Base-by-base conservation (phyloP, 169 alveolate species). In the Neospora caninum region DNA sequence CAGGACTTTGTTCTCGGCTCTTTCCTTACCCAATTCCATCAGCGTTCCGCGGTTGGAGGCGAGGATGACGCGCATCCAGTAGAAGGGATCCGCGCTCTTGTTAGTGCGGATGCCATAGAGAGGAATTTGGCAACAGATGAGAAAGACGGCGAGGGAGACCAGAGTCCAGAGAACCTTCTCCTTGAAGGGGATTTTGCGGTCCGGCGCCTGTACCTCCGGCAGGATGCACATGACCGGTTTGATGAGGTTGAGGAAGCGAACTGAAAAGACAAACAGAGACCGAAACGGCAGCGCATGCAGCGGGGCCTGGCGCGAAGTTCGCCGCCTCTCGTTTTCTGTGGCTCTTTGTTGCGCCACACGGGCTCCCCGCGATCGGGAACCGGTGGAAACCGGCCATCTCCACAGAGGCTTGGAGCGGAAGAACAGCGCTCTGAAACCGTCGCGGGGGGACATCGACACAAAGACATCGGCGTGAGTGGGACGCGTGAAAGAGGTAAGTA, bases 1-100 rank as follows among this genome's bases (percentile, higher is more conserved):
- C n/a, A n/a, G n/a, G n/a, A n/a, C n/a, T n/a, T n/a, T n/a, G n/a
- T n/a, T 49, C 58, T 49, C 58, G 4, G 58, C 34, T 64, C 73
- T 16, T 22, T 9, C 25, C 73, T 43, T 58, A 13, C 97, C 97
- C 70, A 99, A 98, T 97, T 99, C 99, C 99, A 99, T 99, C 49
- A 99, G 97, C 0, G 99, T 98, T 42, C 99, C 99, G 95, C 99
- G 97, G 97, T 99, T 99, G 27, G 99, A 98, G 20, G 99, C 99
- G 94, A 99, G 97, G 87, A 99, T 99, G 84, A 99, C 99, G 96
- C 99, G 98, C 97, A 99, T 97, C 99, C 99, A 99, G 97, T 99
- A 99, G 96, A 99, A 98, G 27, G 69, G 99, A 99, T 99, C 99
- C 64, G 99, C 98, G 54, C 99, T 98, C 94, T 98, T 97, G 94